These are phyloP conservation scores for Camellia sinensis DNA, from an alignment of 148 eudicot species.

Conservation along the genomic window DNA sequence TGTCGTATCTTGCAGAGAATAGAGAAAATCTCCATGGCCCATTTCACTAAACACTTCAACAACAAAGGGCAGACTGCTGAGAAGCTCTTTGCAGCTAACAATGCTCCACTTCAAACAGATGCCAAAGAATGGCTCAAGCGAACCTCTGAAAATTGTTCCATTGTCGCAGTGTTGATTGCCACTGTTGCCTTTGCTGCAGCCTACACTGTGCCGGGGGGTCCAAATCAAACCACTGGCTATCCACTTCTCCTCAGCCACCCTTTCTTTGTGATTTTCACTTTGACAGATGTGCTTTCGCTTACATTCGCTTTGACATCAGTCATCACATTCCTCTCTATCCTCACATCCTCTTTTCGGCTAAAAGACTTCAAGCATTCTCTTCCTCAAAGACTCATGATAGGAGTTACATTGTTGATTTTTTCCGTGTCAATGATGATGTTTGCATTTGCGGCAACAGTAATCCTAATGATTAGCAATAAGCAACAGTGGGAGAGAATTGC, in stretches of 20 bases:
- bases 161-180: not conserved
- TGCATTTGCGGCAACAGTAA: not conserved
- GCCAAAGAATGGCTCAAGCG: constrained; percentile 5
- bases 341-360: not conserved
- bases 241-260: not conserved
- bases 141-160: not conserved
- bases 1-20: not conserved
- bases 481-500: not conserved
- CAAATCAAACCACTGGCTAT: not conserved
- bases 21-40: not conserved
- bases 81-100: not conserved
- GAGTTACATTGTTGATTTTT: not conserved
- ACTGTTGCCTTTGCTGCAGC: constrained; percentile 9
- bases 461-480: not conserved
- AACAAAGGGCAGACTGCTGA: not conserved
- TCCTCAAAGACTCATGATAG: not conserved
- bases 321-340: not conserved
- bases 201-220: constrained; percentile 1
- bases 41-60: not conserved
- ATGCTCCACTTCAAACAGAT: not conserved
- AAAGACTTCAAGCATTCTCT: not conserved
- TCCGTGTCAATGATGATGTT: constrained; percentile 9
- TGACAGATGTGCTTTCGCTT: not conserved
- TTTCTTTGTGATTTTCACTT: not conserved
- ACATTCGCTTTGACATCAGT: not conserved